A percentile compares a stretch with the other conserved stretches of the same genome.
These are phyloP conservation scores for Rhizophagus sp. DNA, from an alignment of 192 early-diverging fungal species.

Conservation along the genomic window DNA sequence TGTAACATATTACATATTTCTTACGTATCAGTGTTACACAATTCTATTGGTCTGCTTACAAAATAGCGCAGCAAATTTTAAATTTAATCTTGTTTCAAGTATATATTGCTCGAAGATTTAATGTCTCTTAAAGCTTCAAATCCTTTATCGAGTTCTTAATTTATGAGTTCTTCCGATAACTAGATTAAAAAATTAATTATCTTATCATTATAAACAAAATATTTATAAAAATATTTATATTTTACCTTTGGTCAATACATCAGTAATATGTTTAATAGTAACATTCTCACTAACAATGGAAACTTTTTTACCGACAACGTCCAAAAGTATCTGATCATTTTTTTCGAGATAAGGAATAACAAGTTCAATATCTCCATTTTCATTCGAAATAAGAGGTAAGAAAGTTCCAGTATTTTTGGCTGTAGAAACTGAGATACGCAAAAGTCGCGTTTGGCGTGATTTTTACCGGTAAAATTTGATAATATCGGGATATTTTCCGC, in stretches of 20 bases:
- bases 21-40: no score
- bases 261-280: neutral
- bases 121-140: no score
- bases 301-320: neutral
- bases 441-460: neutral
- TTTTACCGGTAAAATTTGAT: neutral
- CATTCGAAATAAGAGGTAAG: neutral
- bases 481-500: neutral
- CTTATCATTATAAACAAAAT: neutral
- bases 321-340: neutral
- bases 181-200: no score
- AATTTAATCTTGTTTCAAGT: no score
- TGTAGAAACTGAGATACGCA: neutral
- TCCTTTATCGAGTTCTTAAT: no score
- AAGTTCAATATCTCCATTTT: neutral
- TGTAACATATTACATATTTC: no score
- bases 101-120: no score
- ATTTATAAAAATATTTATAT: neutral
- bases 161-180: no score
- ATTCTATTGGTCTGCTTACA: no score
- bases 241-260: constrained; percentile 2
- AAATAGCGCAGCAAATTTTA: no score
- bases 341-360: neutral
- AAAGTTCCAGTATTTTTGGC: neutral
- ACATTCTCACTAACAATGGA: neutral